These are phyloP conservation scores for Volvariella surrecta DNA, from an alignment of 1,284 basidiomycete genomes.

Conservation along the genomic window DNA sequence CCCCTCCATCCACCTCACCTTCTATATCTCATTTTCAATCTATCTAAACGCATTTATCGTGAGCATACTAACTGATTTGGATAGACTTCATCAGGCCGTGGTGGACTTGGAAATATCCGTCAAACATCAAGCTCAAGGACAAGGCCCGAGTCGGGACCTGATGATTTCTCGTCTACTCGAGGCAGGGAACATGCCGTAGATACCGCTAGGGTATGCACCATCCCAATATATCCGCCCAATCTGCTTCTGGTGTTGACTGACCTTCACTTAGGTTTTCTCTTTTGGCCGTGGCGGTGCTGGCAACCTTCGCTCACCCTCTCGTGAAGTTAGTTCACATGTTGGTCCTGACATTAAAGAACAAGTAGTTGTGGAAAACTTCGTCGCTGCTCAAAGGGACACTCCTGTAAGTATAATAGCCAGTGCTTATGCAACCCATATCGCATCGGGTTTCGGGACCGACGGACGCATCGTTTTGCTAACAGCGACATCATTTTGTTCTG, in stretches of 20 bases:
- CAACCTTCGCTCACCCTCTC: slow-evolving; percentile 69
- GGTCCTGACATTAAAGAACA: slow-evolving; percentile 30
- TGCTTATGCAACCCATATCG: not conserved
- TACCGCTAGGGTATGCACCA: slow-evolving; percentile 22
- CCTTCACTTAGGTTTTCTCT: slow-evolving; percentile 35
- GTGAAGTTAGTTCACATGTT: slow-evolving; percentile 30
- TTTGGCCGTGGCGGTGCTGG: slow-evolving; percentile 73
- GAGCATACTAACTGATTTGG: too few species aligned
- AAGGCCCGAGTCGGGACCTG: slow-evolving; percentile 27
- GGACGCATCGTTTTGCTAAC: not conserved
- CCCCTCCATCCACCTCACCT: not conserved
- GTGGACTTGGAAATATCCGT: slow-evolving; percentile 61
- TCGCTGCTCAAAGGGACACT: slow-evolving; percentile 22
- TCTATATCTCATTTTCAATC: not conserved
- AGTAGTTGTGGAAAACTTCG: slow-evolving; percentile 32
- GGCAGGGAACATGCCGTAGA: slow-evolving; percentile 45
- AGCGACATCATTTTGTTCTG: slow-evolving; percentile 1
- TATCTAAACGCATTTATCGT: not conserved
- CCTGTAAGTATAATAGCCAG: slow-evolving; percentile 27
- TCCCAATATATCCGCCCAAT: not conserved
- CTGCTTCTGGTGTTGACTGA: slow-evolving; percentile 5
- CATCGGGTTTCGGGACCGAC: too few species aligned
- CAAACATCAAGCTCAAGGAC: slow-evolving; percentile 31
- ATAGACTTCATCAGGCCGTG: slow-evolving; percentile 55
- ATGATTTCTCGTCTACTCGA: slow-evolving; percentile 38